Base-by-base conservation (phyloP, 2,329 filamentous ascomycete genomes). In the Biscogniauxia mediterranea region DNA sequence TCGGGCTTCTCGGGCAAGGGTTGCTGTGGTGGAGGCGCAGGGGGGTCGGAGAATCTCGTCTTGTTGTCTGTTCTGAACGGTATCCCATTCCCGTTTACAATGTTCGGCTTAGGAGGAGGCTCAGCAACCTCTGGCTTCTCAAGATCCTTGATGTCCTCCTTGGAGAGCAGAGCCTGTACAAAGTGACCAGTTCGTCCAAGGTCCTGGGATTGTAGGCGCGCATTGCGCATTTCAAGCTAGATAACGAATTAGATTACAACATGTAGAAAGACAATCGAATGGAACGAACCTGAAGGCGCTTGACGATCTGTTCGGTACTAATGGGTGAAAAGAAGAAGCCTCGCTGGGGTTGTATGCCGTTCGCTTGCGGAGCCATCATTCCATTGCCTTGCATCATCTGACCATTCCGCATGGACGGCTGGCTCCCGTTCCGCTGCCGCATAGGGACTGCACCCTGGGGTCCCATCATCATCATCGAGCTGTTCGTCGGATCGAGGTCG, bases 1-100 rank as follows among this genome's bases (percentile, higher is more conserved):
- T 96, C 92, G 0, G 94, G 94, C 74, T 97, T 97, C 73, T 97
- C 93, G 0, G 94, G 94, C 5, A 98, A 80, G 15, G 94, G 94
- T 69, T 96, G 93, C 68, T 96, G 93, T 26, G 94, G 94, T 25
- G 94, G 94, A 7, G 94, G 94, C 21, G 93, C 94, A 3, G 94
- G 94, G 56, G 94, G 94, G 61, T 97, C 93, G 1, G 92, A 95
- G 74, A 97, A 98, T 57, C 93, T 86, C 4, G 91, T 86, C 70
- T 95, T 94, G 50, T 88, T 80, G 71, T 97, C 93, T 20, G 87
- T 78, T 66, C 92, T 89, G 69, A 85, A 85, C 0, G 83, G 78
- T 8, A 83, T 69, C 23, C 74, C 76, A 63, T 80, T 82, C 23
- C 83, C 83, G 61, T 86, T 85, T 0, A 79, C 70, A n/a, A 81